Evolutionary conservation across 2,329 filamentous ascomycete genomes (phyloP), one percentile per base, ranked within the genome.

Genomic region (Ceratocystis destructans): DNA sequence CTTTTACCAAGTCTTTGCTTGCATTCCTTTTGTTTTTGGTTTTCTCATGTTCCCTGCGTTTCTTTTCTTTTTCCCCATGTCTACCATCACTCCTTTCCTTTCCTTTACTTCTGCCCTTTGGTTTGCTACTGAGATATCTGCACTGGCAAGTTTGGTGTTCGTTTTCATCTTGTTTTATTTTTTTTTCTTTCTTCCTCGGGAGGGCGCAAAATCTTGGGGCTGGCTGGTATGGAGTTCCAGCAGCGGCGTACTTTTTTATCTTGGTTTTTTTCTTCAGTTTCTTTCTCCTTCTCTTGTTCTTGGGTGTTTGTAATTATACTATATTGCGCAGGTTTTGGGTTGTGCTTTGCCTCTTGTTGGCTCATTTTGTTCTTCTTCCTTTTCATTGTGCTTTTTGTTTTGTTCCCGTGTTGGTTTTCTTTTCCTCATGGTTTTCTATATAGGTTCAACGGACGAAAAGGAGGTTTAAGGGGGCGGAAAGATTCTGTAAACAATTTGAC

Each of bases 31-130:
- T 12, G 3, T 15, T 37, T 59, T 37, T 0, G 33, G 33, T 20
- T 17, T 10, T 5, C n/a, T 59, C 22, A 6, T 59, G 7, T 59
- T 8, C 10, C 46, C 12, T 22, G 15, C 48, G 37, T 4, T 41
- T 41, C 37, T 41, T 53, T 25, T 22, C n/a, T 22, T 25, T n/a
- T 22, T 63, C 17, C 53, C 31, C 65, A 61, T 25, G 28, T 61
- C 64, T 53, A 64, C 64, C 45, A 64, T 64, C 50, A 62, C 17
- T 53, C 45, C 46, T 48, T 57, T 25, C 22, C 55, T 17, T 57
- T 59, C 15, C 44, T 44, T 57, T 59, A 8, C 44, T 44, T 61
- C 37, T 57, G 46, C 8, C 17, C 50, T 41, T 45, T 57, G n/a
- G 44, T 22, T 41, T 50, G 25, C 50, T 55, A 33, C 33, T 50